phyloP scores from a whole-genome alignment of 768 basidiomycete species.

The Auriscalpium vulgare region DNA sequence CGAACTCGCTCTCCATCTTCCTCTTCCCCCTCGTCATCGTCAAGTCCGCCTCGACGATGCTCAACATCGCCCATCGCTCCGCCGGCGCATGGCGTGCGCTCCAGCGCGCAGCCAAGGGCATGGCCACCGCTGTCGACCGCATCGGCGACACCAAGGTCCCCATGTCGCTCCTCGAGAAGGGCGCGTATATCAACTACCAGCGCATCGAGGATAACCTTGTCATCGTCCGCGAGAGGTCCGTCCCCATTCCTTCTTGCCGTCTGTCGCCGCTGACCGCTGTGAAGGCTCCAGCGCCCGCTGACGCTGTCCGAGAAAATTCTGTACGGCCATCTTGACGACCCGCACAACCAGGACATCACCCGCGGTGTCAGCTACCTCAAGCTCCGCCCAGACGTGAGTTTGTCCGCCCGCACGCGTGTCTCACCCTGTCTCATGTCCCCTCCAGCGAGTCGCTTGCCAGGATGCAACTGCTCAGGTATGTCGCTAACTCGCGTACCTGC shows the following conservation, averaged over 20 bases:
- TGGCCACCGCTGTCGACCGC: slow-evolving; percentile 70
- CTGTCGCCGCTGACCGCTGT: background rate
- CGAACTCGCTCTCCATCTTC: background rate
- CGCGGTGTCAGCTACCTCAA: slow-evolving; percentile 95
- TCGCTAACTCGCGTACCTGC: background rate
- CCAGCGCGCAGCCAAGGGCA: slow-evolving; percentile 31
- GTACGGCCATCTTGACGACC: slow-evolving; percentile 96
- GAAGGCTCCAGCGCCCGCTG: slow-evolving; percentile 79
- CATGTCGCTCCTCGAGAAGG: slow-evolving; percentile 81
- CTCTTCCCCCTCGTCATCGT: background rate
- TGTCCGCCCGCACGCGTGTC: slow-evolving; percentile 25
- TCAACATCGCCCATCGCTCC: slow-evolving; percentile 13
- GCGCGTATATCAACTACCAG: slow-evolving; percentile 87
- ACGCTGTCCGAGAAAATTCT: slow-evolving; percentile 95
- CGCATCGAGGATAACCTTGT: slow-evolving; percentile 97
- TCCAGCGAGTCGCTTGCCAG: slow-evolving; percentile 81
- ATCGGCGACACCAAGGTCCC: slow-evolving; percentile 88
- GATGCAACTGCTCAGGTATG: slow-evolving; percentile 76
- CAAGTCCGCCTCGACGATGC: slow-evolving; percentile 6
- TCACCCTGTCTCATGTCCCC: slow-evolving; percentile 4
- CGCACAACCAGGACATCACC: slow-evolving; percentile 82
- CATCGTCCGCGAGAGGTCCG: slow-evolving; percentile 75
- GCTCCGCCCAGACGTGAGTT: slow-evolving; percentile 90
- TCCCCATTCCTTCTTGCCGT: background rate
- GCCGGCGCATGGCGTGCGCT: slow-evolving; percentile 15